Evolutionary conservation across 257 asterid genomes (phyloP).

Genomic region (Solanum paucissectum): DNA sequence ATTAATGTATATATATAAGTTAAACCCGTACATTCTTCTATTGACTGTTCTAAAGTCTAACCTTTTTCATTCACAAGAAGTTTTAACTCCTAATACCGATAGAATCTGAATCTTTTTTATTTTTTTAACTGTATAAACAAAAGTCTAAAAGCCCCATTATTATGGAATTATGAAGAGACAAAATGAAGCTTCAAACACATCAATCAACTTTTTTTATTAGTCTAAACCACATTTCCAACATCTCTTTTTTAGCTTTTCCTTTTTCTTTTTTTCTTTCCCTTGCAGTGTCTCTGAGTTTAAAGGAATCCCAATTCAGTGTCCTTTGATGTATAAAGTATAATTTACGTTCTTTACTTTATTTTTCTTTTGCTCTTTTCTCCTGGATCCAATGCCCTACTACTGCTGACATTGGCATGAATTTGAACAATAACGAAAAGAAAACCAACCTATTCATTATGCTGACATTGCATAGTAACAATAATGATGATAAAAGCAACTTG

Average conservation of each 20-base stretch:
- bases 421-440: neutral
- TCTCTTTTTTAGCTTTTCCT: neutral
- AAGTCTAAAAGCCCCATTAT: neutral
- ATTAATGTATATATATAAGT: neutral
- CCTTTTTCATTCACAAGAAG: neutral
- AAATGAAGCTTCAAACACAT: neutral
- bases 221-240: neutral
- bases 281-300: neutral
- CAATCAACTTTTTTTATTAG: neutral
- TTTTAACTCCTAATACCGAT: neutral
- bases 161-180: neutral
- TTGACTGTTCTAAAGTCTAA: neutral
- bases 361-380: neutral
- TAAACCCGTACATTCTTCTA: neutral
- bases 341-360: neutral
- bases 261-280: neutral
- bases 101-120: neutral
- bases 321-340: neutral
- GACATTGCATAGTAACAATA: neutral
- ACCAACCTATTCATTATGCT: neutral
- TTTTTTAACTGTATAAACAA: neutral
- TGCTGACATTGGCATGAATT: conserved; percentile 9
- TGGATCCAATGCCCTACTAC: conserved; percentile 1
- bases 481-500: neutral
- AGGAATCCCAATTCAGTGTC: neutral